phyloP scores from a whole-genome alignment of 257 asterid species.

The Ligustrum vulgare region DNA sequence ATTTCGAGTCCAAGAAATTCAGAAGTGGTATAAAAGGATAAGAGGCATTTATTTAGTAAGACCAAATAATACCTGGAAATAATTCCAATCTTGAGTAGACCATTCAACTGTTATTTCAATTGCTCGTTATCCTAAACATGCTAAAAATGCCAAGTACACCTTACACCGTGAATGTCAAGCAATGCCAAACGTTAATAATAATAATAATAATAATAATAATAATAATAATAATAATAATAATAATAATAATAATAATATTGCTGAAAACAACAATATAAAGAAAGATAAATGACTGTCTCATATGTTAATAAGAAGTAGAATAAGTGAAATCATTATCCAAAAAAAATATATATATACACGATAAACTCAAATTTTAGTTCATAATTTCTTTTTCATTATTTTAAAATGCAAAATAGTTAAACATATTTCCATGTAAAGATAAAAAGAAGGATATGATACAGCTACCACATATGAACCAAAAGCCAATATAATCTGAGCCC shows the following conservation, averaged over 20 bases:
- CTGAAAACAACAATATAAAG: background rate
- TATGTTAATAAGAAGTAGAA: background rate
- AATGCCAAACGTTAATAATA: background rate
- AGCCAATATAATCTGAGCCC: conserved; percentile 11
- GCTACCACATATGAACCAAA: conserved; percentile 45
- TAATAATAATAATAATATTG: conserved; percentile 19
- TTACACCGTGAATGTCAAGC: conserved; percentile 5
- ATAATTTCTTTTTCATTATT: background rate
- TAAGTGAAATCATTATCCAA: background rate
- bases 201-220: no score
- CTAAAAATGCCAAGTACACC: background rate
- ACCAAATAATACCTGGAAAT: conserved; percentile 48
- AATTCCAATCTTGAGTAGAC: conserved; percentile 27
- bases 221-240: no score
- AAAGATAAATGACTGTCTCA: background rate
- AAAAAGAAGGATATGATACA: conserved; percentile 14
- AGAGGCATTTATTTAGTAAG: conserved; percentile 21
- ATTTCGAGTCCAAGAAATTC: conserved; percentile 33
- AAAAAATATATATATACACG: background rate
- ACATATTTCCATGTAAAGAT: conserved; percentile 2
- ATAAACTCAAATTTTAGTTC: background rate
- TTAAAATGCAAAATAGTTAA: background rate
- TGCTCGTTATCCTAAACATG: conserved; percentile 19
- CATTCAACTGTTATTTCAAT: conserved; percentile 30
- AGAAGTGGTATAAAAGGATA: conserved; percentile 30